phyloP scores from a whole-genome alignment of 2,329 filamentous ascomycete genomes.

The Trichoderma sp. region DNA sequence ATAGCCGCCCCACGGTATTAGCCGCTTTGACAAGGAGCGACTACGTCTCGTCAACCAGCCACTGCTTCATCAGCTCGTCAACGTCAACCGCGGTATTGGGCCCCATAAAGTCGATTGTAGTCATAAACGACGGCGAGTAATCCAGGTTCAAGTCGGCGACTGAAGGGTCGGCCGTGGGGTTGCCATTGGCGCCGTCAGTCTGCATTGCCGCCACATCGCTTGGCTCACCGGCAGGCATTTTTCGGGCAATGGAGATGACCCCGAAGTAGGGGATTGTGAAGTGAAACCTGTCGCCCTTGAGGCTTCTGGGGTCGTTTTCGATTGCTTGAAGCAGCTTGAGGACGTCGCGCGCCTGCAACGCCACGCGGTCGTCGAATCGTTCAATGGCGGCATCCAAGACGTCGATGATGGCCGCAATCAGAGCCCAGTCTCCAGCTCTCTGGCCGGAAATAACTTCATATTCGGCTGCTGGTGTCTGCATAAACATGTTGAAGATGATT shows the following conservation, averaged over 20 bases:
- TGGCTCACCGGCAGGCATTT: not conserved
- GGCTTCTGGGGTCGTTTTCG: not conserved
- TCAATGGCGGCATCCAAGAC: conserved; percentile 12
- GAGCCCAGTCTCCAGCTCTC: conserved; percentile 14
- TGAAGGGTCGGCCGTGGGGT: not conserved
- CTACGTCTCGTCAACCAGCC: conserved; percentile 12
- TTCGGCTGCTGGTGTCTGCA: not conserved
- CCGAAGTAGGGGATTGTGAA: conserved; percentile 23
- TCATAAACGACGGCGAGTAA: conserved; percentile 11
- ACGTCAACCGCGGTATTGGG: conserved; percentile 5
- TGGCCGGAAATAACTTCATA: conserved; percentile 2
- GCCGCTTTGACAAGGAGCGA: not conserved
- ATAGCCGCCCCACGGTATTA: too few relatives aligned
- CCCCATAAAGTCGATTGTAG: conserved; percentile 20
- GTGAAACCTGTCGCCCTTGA: conserved; percentile 15
- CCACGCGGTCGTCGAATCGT: conserved; percentile 17
- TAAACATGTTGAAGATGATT: conserved; percentile 24
- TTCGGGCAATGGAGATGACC: conserved; percentile 13
- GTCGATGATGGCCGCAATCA: not conserved
- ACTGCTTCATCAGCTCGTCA: conserved; percentile 22
- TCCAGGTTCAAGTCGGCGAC: not conserved
- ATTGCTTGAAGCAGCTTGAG: conserved; percentile 17
- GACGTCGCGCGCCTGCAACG: conserved; percentile 17
- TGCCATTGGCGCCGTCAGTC: not conserved
- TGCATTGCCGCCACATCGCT: not conserved